Evolutionary conservation across 768 basidiomycete genomes (phyloP).

Genomic region (Kwoniella heveanensis): DNA sequence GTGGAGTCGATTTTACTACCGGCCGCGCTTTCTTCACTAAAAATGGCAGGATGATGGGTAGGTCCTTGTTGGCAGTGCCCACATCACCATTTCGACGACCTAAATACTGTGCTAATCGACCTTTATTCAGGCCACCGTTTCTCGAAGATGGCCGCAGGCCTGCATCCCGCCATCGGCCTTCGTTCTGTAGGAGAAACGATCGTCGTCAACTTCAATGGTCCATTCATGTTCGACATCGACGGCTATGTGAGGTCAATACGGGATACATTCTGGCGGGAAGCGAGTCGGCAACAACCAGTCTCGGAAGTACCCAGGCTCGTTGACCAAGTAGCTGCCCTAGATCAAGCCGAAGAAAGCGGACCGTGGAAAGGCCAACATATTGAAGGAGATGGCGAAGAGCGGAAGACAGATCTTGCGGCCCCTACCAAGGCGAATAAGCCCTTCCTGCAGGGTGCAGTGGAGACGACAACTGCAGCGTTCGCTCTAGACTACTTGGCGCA

Average conservation of each 20-base stretch:
- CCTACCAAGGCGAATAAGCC: neutral
- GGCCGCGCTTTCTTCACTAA: slow-evolving; percentile 85
- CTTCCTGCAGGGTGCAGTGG: slow-evolving; percentile 51
- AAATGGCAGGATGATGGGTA: slow-evolving; percentile 65
- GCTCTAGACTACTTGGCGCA: slow-evolving; percentile 79
- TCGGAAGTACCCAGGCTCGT: slow-evolving; percentile 19
- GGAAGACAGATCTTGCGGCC: neutral
- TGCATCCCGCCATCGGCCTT: slow-evolving; percentile 88
- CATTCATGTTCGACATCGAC: slow-evolving; percentile 89
- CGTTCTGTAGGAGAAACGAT: slow-evolving; percentile 76
- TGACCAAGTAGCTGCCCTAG: slow-evolving; percentile 14
- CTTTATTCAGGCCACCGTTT: slow-evolving; percentile 40
- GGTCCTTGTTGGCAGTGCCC: slow-evolving; percentile 1
- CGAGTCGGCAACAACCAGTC: neutral
- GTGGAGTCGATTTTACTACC: slow-evolving; percentile 81
- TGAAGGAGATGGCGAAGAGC: neutral
- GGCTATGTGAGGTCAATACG: slow-evolving; percentile 59
- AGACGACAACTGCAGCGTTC: slow-evolving; percentile 69
- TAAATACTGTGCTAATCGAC: neutral
- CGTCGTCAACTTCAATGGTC: slow-evolving; percentile 80
- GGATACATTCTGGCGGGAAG: slow-evolving; percentile 9
- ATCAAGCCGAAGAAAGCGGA: neutral
- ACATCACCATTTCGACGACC: neutral
- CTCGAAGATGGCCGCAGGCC: slow-evolving; percentile 47
- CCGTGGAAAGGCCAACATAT: neutral